These are phyloP conservation scores for Hylodesmum podocarpum DNA, from an alignment of 306 rosid species.

Conservation along the genomic window DNA sequence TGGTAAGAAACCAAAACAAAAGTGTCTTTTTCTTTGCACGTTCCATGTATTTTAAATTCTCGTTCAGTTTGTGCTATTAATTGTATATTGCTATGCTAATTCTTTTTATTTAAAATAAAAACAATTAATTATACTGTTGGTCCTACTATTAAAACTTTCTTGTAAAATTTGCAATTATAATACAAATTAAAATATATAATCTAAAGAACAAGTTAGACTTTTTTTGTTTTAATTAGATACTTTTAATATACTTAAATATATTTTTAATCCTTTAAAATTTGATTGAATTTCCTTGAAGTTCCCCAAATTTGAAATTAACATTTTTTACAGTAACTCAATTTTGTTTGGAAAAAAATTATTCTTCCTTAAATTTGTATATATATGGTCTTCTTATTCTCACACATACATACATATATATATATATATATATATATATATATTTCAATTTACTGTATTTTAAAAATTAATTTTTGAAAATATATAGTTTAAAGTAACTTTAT, in stretches of 20 bases:
- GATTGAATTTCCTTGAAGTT: no score
- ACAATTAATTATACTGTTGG: no score
- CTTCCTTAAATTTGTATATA: no score
- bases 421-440: no score
- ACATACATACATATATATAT: no score
- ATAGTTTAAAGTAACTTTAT: neutral
- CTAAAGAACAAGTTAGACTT: neutral
- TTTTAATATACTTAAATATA: no score
- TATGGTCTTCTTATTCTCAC: no score
- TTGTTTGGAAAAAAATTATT: no score
- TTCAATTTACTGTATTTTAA: neutral
- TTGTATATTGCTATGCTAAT: neutral
- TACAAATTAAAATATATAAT: neutral
- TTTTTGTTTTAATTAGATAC: neutral
- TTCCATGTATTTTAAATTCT: neutral
- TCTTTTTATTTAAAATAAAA: neutral
- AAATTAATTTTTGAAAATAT: neutral
- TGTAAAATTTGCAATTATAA: neutral
- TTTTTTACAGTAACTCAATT: no score
- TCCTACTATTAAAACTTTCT: neutral
- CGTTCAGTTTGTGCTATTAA: neutral
- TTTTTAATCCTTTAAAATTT: no score
- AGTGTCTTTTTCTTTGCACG: slow-evolving; percentile 27
- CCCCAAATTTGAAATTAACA: no score
- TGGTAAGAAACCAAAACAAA: slow-evolving; percentile 21